Conservation (phyloP, 805 yeast species). For the Saturnispora ahearnii region DNA sequence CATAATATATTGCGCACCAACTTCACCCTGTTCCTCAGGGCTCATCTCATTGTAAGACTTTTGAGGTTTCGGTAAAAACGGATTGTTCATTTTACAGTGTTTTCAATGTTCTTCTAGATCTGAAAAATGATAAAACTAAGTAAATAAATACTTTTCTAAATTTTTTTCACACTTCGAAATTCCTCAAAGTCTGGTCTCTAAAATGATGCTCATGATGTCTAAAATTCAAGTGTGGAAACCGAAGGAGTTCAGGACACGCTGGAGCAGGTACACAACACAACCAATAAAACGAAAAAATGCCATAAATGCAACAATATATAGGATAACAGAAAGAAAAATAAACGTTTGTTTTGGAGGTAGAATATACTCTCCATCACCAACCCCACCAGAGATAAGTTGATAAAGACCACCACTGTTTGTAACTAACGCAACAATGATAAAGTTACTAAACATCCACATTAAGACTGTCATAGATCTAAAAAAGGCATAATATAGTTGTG, state of each 20-base stretch:
- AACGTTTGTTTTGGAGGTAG: constrained; percentile 39
- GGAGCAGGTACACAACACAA: constrained; percentile 48
- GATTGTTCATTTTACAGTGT: constrained; percentile 21
- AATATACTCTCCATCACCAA: constrained; percentile 23
- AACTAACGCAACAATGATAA: constrained; percentile 73
- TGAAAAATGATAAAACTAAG: neutral
- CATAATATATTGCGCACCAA: constrained; percentile 78
- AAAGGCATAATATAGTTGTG: constrained; percentile 80
- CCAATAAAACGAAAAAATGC: constrained; percentile 81
- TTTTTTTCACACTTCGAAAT: neutral
- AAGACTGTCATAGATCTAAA: constrained; percentile 84
- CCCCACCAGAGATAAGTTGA: constrained; percentile 24
- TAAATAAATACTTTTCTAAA: neutral
- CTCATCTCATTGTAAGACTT: constrained; percentile 63
- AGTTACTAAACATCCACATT: constrained; percentile 82
- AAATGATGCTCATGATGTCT: neutral
- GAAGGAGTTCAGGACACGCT: constrained; percentile 16
- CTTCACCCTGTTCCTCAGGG: constrained; percentile 87
- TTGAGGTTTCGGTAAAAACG: constrained; percentile 33
- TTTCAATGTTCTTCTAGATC: neutral
- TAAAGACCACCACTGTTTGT: constrained; percentile 75
- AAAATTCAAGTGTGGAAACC: constrained; percentile 2
- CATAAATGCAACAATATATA: constrained; percentile 90
- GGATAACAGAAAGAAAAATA: constrained; percentile 68
- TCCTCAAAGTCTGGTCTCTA: neutral